A percentile compares a stretch with the other conserved stretches of the same genome.
These are phyloP conservation scores for Lenwebbia sp. DNA, from an alignment of 345 rosid genomes.

Conservation along the genomic window DNA sequence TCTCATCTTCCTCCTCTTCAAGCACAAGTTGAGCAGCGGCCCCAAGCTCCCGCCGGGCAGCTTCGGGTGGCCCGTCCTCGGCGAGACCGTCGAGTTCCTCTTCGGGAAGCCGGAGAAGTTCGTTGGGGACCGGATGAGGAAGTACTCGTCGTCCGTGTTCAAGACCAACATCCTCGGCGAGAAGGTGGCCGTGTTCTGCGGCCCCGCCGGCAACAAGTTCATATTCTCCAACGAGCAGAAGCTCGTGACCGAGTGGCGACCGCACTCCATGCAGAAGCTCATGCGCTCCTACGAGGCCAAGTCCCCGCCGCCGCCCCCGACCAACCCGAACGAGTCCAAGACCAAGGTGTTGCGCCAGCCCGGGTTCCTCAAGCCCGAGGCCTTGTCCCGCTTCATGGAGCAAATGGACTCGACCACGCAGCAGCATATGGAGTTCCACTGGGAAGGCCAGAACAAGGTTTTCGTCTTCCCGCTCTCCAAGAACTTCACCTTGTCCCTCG, in stretches of 20 bases:
- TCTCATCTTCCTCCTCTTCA: neutral
- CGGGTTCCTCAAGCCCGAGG: constrained; percentile 37
- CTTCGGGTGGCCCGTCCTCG: constrained; percentile 13
- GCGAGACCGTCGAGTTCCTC: constrained; percentile 9
- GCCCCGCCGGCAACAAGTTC: constrained; percentile 11
- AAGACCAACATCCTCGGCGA: constrained; percentile 15
- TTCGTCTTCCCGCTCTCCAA: constrained; percentile 21
- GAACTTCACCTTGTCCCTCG: constrained; percentile 25
- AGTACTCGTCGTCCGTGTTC: constrained; percentile 5
- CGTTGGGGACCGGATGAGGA: constrained; percentile 6
- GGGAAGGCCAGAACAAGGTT: constrained; percentile 23
- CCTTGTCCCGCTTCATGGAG: constrained; percentile 24
- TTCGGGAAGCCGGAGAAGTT: constrained; percentile 12
- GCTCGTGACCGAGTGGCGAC: constrained; percentile 7
- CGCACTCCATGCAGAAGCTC: constrained; percentile 15
- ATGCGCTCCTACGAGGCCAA: constrained; percentile 7
- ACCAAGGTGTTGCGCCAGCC: constrained; percentile 17
- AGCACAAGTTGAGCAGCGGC: neutral
- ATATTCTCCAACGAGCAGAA: constrained; percentile 13
- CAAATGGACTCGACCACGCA: constrained; percentile 27
- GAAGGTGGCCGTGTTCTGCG: constrained; percentile 3
- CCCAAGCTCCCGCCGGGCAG: constrained; percentile 6
- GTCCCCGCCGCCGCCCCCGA: neutral
- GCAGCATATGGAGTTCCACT: constrained; percentile 14
- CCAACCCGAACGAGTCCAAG: neutral